Evolutionary conservation across 176 grass and related monocot genomes (phyloP).

Genomic region (Luzula sylvatica): DNA sequence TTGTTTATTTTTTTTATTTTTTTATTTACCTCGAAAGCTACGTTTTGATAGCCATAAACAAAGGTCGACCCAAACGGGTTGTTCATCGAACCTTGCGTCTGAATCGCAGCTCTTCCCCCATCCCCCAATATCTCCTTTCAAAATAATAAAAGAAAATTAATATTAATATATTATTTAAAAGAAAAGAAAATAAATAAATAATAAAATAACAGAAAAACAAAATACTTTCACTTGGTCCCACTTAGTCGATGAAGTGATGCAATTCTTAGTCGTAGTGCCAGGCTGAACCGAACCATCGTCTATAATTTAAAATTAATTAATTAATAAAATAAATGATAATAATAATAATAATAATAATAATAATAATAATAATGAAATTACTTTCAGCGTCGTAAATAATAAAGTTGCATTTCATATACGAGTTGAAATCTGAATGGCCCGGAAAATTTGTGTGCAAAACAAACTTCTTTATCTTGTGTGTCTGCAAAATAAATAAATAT

Average conservation of each 20-base stretch:
- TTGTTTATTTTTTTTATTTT: too few relatives aligned
- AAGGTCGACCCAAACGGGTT: conserved; percentile 97
- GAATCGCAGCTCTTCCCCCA: conserved; percentile 83
- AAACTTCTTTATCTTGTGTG: conserved; percentile 96
- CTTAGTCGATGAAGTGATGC: conserved; percentile 73
- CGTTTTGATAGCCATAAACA: conserved; percentile 91
- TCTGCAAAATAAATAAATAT: conserved; percentile 35
- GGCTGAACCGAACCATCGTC: conserved; percentile 46
- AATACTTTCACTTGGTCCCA: conserved; percentile 97
- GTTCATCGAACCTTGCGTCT: conserved; percentile 91
- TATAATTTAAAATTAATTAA: conserved; percentile 26
- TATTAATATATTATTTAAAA: not conserved
- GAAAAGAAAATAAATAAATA: not conserved
- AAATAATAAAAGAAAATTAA: conserved; percentile 15
- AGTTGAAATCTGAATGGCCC: conserved; percentile 91
- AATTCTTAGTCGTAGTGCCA: conserved; percentile 52
- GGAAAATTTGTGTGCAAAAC: conserved; percentile 95
- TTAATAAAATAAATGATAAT: conserved; percentile 13
- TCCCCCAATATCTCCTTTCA: conserved; percentile 79
- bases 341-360: conserved; percentile 9
- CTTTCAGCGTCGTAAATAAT: conserved; percentile 75
- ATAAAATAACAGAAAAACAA: not conserved
- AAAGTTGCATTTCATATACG: conserved; percentile 97
- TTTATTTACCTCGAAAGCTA: conserved; percentile 69
- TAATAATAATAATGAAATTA: conserved; percentile 21